Conservation (phyloP, 495 filamentous ascomycete species). For the Talaromyces thailandensis region DNA sequence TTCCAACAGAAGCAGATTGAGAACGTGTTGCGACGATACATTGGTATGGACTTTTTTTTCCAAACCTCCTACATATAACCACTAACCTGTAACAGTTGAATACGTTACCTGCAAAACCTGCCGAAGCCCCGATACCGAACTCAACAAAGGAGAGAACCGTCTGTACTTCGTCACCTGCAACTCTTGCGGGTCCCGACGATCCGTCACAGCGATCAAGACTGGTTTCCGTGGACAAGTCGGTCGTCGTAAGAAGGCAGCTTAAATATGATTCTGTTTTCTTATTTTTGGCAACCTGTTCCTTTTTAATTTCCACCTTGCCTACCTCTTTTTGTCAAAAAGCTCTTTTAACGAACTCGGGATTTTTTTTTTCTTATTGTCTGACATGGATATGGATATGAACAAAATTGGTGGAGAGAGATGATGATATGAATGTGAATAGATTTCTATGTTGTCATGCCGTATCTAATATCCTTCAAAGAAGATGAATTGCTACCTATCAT, state of each 20-base stretch:
- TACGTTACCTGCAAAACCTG: constrained; percentile 99
- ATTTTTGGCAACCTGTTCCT: not conserved
- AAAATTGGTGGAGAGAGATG: constrained; percentile 2
- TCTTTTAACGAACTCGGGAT: not conserved
- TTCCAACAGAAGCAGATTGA: constrained; percentile 99
- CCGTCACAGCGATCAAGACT: constrained; percentile 95
- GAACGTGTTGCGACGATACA: constrained; percentile 88
- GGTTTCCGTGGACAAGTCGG: constrained; percentile 98
- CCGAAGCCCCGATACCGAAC: constrained; percentile 85
- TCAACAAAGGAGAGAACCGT: constrained; percentile 98
- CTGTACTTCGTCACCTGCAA: constrained; percentile 79
- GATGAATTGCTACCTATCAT: not conserved
- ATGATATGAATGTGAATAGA: constrained; percentile 4
- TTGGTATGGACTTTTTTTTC: constrained; percentile 50
- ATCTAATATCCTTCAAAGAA: not conserved
- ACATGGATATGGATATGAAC: constrained; percentile 4
- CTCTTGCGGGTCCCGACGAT: constrained; percentile 82
- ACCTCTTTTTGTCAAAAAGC: not conserved
- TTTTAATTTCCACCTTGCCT: not conserved
- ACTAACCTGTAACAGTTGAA: constrained; percentile 52
- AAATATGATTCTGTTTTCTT: not conserved
- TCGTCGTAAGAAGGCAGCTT: constrained; percentile 61
- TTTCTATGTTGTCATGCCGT: not conserved
- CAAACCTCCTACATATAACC: constrained; percentile 5
- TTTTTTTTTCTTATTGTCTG: not conserved